These are phyloP conservation scores for Gremmenia infestans DNA, from an alignment of 2,329 filamentous ascomycete species.

Conservation along the genomic window DNA sequence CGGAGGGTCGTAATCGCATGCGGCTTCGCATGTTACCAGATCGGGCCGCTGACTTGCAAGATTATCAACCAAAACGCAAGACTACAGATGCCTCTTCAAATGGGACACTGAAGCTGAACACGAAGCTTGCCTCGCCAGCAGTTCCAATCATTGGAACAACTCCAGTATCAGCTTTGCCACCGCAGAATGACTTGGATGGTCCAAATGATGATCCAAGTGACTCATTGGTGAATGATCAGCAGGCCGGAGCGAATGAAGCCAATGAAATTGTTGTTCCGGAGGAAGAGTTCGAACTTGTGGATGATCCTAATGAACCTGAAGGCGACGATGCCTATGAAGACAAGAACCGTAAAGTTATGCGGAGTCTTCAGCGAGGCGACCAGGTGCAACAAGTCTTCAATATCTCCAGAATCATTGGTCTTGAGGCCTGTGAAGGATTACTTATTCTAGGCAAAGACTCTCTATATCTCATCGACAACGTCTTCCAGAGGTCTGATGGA, in stretches of 20 bases:
- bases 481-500: slow-evolving; percentile 90
- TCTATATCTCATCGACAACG: slow-evolving; percentile 92
- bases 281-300: slow-evolving; percentile 93
- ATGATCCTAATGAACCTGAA: slow-evolving; percentile 86
- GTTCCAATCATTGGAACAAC: slow-evolving; percentile 11
- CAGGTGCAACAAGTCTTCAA: slow-evolving; percentile 93
- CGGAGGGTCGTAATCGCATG: slow-evolving; percentile 94
- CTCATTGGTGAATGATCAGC: slow-evolving; percentile 8
- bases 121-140: slow-evolving; percentile 14
- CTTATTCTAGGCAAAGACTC: slow-evolving; percentile 88
- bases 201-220: slow-evolving; percentile 12
- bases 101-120: slow-evolving; percentile 34
- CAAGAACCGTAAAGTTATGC: slow-evolving; percentile 97
- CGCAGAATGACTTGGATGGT: slow-evolving; percentile 11
- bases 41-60: slow-evolving; percentile 58
- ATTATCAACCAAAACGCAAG: slow-evolving; percentile 81
- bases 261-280: slow-evolving; percentile 44
- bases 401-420: slow-evolving; percentile 85
- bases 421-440: slow-evolving; percentile 91
- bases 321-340: slow-evolving; percentile 79
- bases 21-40: slow-evolving; percentile 82
- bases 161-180: slow-evolving; percentile 4
- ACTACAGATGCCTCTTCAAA: slow-evolving; percentile 39
- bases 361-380: slow-evolving; percentile 83
- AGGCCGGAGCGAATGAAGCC: slow-evolving; percentile 10